Evolutionary conservation across 1,284 basidiomycete genomes (phyloP).

Genomic region (Veloboletus limbatus): DNA sequence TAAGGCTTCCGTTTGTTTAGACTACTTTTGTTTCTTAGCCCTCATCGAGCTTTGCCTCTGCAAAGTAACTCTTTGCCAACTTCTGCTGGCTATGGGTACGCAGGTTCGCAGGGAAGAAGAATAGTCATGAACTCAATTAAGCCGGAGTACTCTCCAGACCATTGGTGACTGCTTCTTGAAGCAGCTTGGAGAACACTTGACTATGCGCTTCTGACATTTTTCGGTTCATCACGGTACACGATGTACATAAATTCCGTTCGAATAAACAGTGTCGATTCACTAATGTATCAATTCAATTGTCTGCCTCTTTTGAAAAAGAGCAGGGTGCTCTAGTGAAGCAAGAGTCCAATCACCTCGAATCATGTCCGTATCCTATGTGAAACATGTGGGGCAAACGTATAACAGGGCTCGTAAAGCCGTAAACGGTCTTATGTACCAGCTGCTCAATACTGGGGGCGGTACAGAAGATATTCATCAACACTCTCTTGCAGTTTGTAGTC

Average conservation of each 20-base stretch:
- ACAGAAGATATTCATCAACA: constrained; percentile 35
- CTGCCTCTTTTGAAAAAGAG: constrained; percentile 1
- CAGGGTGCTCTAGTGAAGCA: neutral
- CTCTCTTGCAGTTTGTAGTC: constrained; percentile 29
- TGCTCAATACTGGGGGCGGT: constrained; percentile 22
- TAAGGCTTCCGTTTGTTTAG: too few species aligned
- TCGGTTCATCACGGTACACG: neutral
- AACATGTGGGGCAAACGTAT: neutral
- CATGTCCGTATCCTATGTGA: too few species aligned
- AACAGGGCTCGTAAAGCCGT: too few species aligned
- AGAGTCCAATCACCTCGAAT: neutral
- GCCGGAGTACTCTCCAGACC: constrained; percentile 66
- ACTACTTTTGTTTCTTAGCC: constrained; percentile 14
- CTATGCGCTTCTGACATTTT: constrained; percentile 65
- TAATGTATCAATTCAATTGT: neutral
- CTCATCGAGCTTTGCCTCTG: constrained; percentile 39
- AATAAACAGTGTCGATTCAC: neutral
- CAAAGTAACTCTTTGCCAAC: constrained; percentile 44
- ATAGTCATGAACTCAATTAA: constrained; percentile 65
- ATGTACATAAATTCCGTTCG: neutral
- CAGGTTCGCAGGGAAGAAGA: constrained; percentile 42
- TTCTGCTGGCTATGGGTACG: constrained; percentile 48
- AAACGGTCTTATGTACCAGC: neutral
- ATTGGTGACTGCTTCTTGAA: constrained; percentile 37
- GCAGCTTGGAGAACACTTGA: constrained; percentile 65